A percentile compares a stretch with the other conserved stretches of the same genome.
phyloP scores from a whole-genome alignment of 2,329 filamentous ascomycete genomes.

The Ophiostoma montium region DNA sequence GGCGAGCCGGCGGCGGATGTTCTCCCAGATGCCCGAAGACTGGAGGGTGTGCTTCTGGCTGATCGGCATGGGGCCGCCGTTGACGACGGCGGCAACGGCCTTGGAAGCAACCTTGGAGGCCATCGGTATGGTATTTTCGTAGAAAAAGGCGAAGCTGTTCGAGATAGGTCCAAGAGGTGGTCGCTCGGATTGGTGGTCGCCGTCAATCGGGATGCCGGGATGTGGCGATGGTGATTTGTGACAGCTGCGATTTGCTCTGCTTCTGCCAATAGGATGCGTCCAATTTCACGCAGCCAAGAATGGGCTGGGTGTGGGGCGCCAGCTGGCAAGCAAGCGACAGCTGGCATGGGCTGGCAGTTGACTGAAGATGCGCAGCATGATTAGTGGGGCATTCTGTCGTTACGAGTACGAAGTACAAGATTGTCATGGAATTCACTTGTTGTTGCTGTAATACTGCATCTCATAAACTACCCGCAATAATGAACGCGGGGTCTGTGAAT shows the following conservation, averaged over 20 bases:
- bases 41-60: slow-evolving; percentile 89
- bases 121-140: slow-evolving; percentile 25
- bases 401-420: no score
- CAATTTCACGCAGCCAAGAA: background rate
- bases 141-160: background rate
- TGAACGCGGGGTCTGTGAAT: no score
- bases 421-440: no score
- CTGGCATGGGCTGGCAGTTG: background rate
- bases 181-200: background rate
- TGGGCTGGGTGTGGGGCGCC: slow-evolving; percentile 1
- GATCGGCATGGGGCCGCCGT: slow-evolving; percentile 34
- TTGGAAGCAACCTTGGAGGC: slow-evolving; percentile 46
- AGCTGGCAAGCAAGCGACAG: slow-evolving; percentile 4
- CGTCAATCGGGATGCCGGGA: no score
- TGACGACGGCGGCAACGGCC: slow-evolving; percentile 29
- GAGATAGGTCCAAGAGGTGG: background rate
- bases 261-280: slow-evolving; percentile 1
- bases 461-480: no score
- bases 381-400: background rate
- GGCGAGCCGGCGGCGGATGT: slow-evolving; percentile 61
- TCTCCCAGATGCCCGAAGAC: slow-evolving; percentile 77
- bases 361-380: background rate
- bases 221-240: no score
- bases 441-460: no score
- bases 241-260: background rate